A percentile compares a stretch with the other conserved stretches of the same genome.
Evolutionary conservation across 441 rosid genomes (phyloP).

Genomic region (Manihot esculenta): DNA sequence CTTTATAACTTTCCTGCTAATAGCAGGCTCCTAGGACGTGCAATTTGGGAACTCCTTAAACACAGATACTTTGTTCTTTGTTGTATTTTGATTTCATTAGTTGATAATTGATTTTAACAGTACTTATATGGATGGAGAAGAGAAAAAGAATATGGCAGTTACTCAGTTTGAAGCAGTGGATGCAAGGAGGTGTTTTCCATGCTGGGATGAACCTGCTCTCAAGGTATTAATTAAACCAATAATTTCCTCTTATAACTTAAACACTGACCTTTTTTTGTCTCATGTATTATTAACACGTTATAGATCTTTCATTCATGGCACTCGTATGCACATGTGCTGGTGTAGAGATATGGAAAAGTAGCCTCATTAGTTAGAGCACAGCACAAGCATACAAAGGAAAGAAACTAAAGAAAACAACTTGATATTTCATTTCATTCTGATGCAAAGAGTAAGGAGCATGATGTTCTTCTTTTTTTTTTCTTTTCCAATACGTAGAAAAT

Average conservation of each 20-base stretch:
- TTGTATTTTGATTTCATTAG: not conserved
- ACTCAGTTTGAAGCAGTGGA: conserved; percentile 47
- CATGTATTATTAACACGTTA: too few relatives aligned
- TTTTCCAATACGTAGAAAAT: not conserved
- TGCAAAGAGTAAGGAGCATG: not conserved
- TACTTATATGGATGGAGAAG: conserved; percentile 30
- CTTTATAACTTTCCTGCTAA: not conserved
- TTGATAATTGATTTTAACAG: conserved; percentile 19
- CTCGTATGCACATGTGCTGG: not conserved
- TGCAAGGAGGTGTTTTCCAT: conserved; percentile 48
- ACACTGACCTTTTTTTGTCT: too few relatives aligned
- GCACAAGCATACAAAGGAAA: too few relatives aligned
- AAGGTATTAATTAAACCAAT: conserved; percentile 25
- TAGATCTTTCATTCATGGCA: not conserved
- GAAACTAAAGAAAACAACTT: too few relatives aligned
- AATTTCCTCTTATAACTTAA: not conserved
- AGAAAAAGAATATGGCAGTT: conserved; percentile 43
- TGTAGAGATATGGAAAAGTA: not conserved
- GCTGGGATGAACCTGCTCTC: conserved; percentile 53
- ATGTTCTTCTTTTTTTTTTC: too few relatives aligned
- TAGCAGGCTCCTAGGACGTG: too few relatives aligned
- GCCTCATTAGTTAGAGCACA: too few relatives aligned
- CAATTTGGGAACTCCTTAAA: too few relatives aligned
- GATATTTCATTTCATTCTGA: not conserved
- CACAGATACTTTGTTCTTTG: not conserved